Evolutionary conservation across 768 basidiomycete genomes (phyloP).

Genomic region (Russula dissimulans): DNA sequence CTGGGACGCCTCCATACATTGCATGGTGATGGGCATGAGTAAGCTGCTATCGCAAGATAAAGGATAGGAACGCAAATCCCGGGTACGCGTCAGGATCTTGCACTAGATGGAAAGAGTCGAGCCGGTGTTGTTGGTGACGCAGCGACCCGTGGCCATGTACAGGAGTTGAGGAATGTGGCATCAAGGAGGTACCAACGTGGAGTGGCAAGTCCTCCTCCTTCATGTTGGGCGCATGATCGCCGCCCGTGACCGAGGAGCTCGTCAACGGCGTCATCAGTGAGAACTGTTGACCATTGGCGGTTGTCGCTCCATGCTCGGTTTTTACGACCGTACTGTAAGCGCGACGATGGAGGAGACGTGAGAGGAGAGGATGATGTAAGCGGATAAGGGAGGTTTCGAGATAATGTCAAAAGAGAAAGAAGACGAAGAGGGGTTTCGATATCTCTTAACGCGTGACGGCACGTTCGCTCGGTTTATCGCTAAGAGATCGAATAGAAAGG

Average conservation of each 20-base stretch:
- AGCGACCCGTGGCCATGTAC: background rate
- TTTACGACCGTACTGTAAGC: conserved; percentile 3
- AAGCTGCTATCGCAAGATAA: background rate
- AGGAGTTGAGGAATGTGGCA: background rate
- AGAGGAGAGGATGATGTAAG: too few relatives aligned
- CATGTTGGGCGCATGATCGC: background rate
- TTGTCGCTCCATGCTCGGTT: background rate
- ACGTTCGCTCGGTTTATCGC: too few relatives aligned
- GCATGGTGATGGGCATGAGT: background rate
- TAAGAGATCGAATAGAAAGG: too few relatives aligned
- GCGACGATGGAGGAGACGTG: too few relatives aligned
- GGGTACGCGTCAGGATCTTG: conserved; percentile 11
- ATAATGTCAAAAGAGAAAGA: too few relatives aligned
- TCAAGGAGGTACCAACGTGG: background rate
- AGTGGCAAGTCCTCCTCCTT: conserved; percentile 4
- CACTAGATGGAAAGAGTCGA: conserved; percentile 5
- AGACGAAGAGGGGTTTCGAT: too few relatives aligned
- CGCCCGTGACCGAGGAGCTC: background rate
- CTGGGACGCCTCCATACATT: conserved; percentile 1
- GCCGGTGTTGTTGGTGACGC: background rate
- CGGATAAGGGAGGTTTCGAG: too few relatives aligned
- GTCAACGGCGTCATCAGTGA: background rate
- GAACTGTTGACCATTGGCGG: background rate
- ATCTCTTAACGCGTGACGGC: too few relatives aligned
- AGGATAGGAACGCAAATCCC: background rate